Base-by-base conservation (phyloP, 2,329 filamentous ascomycete genomes). In the Neopestalotiopsis clavispora region DNA sequence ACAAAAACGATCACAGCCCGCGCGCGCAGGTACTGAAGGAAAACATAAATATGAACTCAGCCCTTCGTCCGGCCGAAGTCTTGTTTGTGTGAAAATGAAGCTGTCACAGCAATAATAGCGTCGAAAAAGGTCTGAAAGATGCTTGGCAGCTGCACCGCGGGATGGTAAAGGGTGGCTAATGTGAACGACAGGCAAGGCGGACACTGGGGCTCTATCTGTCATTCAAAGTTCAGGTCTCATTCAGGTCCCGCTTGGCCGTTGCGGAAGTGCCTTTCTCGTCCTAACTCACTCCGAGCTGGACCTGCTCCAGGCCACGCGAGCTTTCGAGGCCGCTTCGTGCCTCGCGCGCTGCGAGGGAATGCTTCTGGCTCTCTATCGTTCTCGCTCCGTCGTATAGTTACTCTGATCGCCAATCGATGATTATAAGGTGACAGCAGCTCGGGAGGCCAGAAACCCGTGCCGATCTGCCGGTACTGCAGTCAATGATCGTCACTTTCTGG, bases 21-120 rank as follows among this genome's bases (percentile, higher is more conserved):
- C 17, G 17, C 6, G 45, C 17, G 45, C 45, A 23, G 45, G 14
- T 23, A 52, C 20, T 9, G 45, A n/a, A 17, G n/a, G 6, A 52
- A 9, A 52, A 20, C 45, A 52, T 52, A 7, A 52, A 20, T 7
- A 7, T n/a, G 20, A 20, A n/a, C n/a, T 52, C 17, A 52, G 45
- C n/a, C 45, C 45, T 52, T 52, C 45, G n/a, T 23, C 45, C 45
- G 45, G n/a, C 45, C 45, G 45, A 52, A 52, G n/a, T 52, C 9
- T 52, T 52, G 45, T 52, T 52, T 52, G 45, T 52, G 5, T 10
- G n/a, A 52, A 20, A 23, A 23, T 52, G 45, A 52, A 62, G 59
- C 59, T 38, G n/a, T 20, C 59, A 62, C 59, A 62, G 59, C 59
- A 62, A 62, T 23, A 34, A 42, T 62, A 52, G 45, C n/a, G 32